phyloP scores from a whole-genome alignment of 139 green algal species.

The Spirogloea muscicola region DNA sequence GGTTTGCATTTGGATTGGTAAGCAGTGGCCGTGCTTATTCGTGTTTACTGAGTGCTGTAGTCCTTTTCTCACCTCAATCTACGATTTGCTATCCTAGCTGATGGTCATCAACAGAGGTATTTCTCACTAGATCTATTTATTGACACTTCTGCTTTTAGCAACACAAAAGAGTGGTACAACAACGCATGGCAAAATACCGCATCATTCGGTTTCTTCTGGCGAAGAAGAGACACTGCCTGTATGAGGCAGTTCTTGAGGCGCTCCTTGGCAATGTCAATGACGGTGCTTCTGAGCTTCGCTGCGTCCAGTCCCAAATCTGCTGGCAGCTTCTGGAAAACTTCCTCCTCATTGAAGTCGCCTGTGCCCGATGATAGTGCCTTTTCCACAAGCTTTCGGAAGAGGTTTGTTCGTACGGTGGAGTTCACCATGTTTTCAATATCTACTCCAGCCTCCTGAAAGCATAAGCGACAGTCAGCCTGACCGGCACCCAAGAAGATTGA shows the following conservation, averaged over 20 bases:
- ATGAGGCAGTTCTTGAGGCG: conserved; percentile 77
- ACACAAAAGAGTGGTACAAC: too few species aligned
- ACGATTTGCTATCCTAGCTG: too few species aligned
- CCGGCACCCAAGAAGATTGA: too few species aligned
- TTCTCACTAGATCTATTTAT: too few species aligned
- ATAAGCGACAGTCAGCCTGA: too few species aligned
- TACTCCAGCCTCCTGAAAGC: conserved; percentile 48
- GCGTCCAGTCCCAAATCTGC: conserved; percentile 59
- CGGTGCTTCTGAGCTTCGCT: conserved; percentile 49
- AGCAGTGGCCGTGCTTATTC: too few species aligned
- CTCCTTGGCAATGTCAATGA: conserved; percentile 54
- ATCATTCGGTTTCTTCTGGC: conserved; percentile 68
- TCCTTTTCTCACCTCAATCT: too few species aligned
- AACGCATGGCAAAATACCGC: too few species aligned
- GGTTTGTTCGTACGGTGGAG: conserved; percentile 57
- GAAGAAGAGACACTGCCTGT: conserved; percentile 53
- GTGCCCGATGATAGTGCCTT: conserved; percentile 58
- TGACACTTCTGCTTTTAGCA: too few species aligned
- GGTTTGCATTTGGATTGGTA: too few species aligned
- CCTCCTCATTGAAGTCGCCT: conserved; percentile 66
- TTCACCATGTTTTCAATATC: conserved; percentile 61
- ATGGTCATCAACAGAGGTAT: too few species aligned
- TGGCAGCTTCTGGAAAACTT: conserved; percentile 70
- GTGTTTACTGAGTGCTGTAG: too few species aligned
- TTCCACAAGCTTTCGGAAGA: conserved; percentile 77